Conservation (phyloP, 75 land plant genomes). For the Cupressus sempervirens region DNA sequence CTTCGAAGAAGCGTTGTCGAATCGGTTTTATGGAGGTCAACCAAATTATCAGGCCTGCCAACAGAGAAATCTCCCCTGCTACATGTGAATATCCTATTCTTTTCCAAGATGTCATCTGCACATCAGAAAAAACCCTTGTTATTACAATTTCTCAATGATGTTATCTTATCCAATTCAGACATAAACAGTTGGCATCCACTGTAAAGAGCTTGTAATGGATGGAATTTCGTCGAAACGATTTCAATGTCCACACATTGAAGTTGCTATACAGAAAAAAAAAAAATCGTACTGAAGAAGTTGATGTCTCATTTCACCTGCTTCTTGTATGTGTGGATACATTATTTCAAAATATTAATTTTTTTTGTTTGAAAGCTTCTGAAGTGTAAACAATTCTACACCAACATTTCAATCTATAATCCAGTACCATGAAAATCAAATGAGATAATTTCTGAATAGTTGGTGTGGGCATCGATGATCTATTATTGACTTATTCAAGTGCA, state of each 20-base stretch:
- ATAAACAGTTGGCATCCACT: background rate
- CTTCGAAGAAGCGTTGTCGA: slow-evolving; percentile 39
- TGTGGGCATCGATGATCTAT: too few relatives aligned
- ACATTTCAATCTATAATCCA: too few relatives aligned
- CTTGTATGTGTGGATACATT: too few relatives aligned
- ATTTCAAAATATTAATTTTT: too few relatives aligned
- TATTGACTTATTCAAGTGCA: too few relatives aligned
- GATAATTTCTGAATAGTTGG: too few relatives aligned
- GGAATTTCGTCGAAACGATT: background rate
- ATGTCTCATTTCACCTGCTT: too few relatives aligned
- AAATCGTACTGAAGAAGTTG: background rate
- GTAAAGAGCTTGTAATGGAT: background rate
- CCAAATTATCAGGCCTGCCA: slow-evolving; percentile 45
- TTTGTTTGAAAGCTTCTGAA: too few relatives aligned
- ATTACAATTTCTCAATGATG: background rate
- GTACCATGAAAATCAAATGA: too few relatives aligned
- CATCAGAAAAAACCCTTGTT: background rate
- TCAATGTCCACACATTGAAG: background rate
- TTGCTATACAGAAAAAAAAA: background rate
- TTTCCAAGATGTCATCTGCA: slow-evolving; percentile 46
- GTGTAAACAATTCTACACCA: too few relatives aligned
- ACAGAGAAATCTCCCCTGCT: slow-evolving; percentile 42
- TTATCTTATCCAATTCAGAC: background rate
- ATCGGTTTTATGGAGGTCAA: slow-evolving; percentile 34
- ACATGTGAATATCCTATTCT: slow-evolving; percentile 26